Percentiles rank a stretch among this genome's conserved stretches.
phyloP scores from a whole-genome alignment of 2,329 filamentous ascomycete species.

The Alternaria sp. region DNA sequence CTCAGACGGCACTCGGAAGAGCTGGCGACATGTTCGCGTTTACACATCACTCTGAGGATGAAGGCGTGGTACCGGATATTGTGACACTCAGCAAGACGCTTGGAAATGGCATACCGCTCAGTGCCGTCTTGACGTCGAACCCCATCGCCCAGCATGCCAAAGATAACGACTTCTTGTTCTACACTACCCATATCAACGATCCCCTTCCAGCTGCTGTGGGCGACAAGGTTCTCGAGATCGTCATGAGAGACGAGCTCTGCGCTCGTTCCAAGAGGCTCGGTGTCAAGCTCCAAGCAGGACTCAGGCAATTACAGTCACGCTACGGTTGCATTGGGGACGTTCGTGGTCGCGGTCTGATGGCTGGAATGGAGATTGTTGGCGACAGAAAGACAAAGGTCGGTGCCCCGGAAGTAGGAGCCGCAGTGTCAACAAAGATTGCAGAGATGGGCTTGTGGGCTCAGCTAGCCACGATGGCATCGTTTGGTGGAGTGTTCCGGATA shows the following conservation, averaged over 20 bases:
- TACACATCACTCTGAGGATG: conserved; percentile 33
- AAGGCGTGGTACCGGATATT: conserved; percentile 57
- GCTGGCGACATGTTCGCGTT: conserved; percentile 60
- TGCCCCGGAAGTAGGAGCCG: conserved; percentile 56
- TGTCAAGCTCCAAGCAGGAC: conserved; percentile 55
- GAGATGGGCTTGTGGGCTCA: conserved; percentile 65
- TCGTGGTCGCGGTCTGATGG: conserved; percentile 64
- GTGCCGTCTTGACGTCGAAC: conserved; percentile 63
- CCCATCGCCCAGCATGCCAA: conserved; percentile 59
- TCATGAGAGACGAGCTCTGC: conserved; percentile 62
- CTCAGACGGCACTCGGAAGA: conserved; percentile 46
- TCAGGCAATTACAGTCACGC: conserved; percentile 55
- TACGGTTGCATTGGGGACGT: conserved; percentile 69
- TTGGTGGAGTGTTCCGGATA: conserved; percentile 62
- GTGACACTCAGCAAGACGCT: conserved; percentile 67
- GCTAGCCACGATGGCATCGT: conserved; percentile 57
- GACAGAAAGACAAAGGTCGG: conserved; percentile 58
- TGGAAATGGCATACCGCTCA: conserved; percentile 66
- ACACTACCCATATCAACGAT: conserved; percentile 69
- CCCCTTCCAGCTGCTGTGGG: conserved; percentile 66
- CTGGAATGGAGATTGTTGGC: conserved; percentile 64
- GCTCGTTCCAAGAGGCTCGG: conserved; percentile 55
- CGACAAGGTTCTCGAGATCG: conserved; percentile 67
- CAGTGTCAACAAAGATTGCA: conserved; percentile 57
- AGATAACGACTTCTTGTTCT: conserved; percentile 61